These are phyloP conservation scores for Teunomyces aglyptinius DNA, from an alignment of 805 yeast genomes.

Conservation along the genomic window DNA sequence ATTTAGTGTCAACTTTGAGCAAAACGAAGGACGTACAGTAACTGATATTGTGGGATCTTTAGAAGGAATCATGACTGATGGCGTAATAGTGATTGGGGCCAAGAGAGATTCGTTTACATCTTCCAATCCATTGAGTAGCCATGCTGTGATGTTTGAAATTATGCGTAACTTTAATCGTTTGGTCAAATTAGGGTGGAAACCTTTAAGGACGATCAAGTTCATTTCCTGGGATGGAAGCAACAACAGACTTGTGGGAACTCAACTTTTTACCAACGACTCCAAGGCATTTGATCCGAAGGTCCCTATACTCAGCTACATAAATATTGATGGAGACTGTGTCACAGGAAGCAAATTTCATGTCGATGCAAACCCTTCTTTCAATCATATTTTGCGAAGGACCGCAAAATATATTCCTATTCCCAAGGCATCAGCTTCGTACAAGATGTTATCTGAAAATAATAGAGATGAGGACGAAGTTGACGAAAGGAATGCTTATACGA, in stretches of 20 bases:
- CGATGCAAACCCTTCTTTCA: constrained; percentile 35
- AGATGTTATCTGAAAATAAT: constrained; percentile 15
- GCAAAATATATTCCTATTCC: constrained; percentile 35
- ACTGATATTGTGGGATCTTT: constrained; percentile 33
- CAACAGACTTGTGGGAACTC: constrained; percentile 34
- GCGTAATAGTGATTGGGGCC: constrained; percentile 40
- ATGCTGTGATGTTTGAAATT: constrained; percentile 38
- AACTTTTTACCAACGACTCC: constrained; percentile 19
- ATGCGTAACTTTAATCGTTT: constrained; percentile 34
- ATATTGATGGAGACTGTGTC: constrained; percentile 39
- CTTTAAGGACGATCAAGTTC: constrained; percentile 38
- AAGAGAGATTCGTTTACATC: constrained; percentile 38
- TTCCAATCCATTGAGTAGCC: constrained; percentile 37
- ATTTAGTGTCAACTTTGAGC: constrained; percentile 14
- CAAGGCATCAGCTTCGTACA: constrained; percentile 17
- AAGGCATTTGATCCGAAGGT: constrained; percentile 16
- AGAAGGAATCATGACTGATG: constrained; percentile 39
- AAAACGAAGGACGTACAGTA: constrained; percentile 13
- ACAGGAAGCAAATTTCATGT: constrained; percentile 36
- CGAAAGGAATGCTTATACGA: constrained; percentile 17
- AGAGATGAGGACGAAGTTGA: constrained; percentile 10
- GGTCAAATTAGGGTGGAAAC: constrained; percentile 39
- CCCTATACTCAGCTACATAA: constrained; percentile 35
- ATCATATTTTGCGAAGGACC: constrained; percentile 26
- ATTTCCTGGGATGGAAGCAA: constrained; percentile 42